Percentiles rank a stretch among this genome's conserved stretches.
These are phyloP conservation scores for Volvox africanus DNA, from an alignment of 139 green algal genomes.

Conservation along the genomic window DNA sequence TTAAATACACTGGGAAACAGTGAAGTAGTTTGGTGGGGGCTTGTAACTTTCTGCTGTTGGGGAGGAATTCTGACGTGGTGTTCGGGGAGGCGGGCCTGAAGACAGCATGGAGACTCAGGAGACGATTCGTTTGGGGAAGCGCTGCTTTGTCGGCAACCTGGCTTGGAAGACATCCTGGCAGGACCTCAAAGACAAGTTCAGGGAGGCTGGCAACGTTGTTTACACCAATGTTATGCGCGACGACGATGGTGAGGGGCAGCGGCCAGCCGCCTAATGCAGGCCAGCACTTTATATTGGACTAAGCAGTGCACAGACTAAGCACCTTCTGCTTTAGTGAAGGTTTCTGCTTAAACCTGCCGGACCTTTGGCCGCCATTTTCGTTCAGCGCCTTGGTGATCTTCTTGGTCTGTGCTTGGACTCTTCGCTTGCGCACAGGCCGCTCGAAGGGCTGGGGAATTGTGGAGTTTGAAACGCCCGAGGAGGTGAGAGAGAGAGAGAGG, in stretches of 20 bases:
- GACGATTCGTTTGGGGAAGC: constrained; percentile 72
- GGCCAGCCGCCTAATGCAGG: background rate
- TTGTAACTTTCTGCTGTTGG: constrained; percentile 2
- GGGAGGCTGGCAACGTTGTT: constrained; percentile 86
- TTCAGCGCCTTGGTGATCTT: background rate
- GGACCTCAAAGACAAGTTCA: constrained; percentile 87
- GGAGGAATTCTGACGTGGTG: constrained; percentile 16
- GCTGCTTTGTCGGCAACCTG: constrained; percentile 92
- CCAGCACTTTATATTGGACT: too few species aligned
- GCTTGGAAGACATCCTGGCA: constrained; percentile 88
- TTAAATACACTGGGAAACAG: too few species aligned
- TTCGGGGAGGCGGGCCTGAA: background rate
- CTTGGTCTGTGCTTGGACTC: background rate
- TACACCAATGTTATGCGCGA: constrained; percentile 93
- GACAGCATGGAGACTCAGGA: constrained; percentile 18
- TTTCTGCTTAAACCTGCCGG: too few species aligned
- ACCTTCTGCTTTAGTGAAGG: too few species aligned
- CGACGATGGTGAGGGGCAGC: constrained; percentile 76
- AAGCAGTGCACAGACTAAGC: too few species aligned
- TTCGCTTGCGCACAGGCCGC: constrained; percentile 69
- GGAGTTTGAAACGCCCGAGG: constrained; percentile 89
- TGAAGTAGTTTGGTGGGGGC: background rate
- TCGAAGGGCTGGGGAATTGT: constrained; percentile 97
- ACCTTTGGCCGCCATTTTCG: too few species aligned
- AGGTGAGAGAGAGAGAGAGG: constrained; percentile 65